Conservation (phyloP, 495 filamentous ascomycete genomes). For the Bombardia bombarda region DNA sequence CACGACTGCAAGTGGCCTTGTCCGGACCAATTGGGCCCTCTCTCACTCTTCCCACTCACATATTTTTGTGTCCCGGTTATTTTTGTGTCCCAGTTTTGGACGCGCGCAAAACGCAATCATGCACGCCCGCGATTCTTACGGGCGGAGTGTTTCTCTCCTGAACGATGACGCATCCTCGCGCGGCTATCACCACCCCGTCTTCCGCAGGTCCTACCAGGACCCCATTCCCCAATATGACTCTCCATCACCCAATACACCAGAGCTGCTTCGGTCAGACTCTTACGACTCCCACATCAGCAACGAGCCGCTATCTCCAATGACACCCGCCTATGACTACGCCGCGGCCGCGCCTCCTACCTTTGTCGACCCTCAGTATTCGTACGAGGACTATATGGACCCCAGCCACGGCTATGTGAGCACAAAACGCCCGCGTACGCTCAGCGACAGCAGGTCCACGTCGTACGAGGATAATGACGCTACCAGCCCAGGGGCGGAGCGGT, state of each 20-base stretch:
- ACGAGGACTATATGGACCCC: conserved; percentile 30
- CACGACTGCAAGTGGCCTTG: background rate
- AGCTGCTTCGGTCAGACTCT: conserved; percentile 43
- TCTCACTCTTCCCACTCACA: no score
- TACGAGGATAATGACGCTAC: conserved; percentile 35
- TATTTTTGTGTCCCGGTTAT: no score
- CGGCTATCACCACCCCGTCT: conserved; percentile 4
- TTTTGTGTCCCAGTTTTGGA: no score
- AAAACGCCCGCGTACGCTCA: conserved; percentile 26
- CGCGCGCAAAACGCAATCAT: conserved; percentile 22
- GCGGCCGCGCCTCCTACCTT: conserved; percentile 1
- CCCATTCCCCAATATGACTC: conserved; percentile 16
- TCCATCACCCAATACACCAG: conserved; percentile 38
- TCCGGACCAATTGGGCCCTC: no score
- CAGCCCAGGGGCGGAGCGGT: conserved; percentile 25
- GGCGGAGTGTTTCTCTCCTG: conserved; percentile 44
- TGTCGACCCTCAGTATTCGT: conserved; percentile 18
- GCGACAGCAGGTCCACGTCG: conserved; percentile 17
- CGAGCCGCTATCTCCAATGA: conserved; percentile 41
- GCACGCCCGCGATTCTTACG: conserved; percentile 42
- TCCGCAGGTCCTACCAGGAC: conserved; percentile 2
- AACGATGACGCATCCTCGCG: conserved; percentile 36
- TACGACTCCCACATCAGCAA: conserved; percentile 46
- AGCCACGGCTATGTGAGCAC: conserved; percentile 21
- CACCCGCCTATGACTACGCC: conserved; percentile 26